These are phyloP conservation scores for Amaranthus palmeri DNA, from an alignment of 148 eudicot species.

Conservation along the genomic window DNA sequence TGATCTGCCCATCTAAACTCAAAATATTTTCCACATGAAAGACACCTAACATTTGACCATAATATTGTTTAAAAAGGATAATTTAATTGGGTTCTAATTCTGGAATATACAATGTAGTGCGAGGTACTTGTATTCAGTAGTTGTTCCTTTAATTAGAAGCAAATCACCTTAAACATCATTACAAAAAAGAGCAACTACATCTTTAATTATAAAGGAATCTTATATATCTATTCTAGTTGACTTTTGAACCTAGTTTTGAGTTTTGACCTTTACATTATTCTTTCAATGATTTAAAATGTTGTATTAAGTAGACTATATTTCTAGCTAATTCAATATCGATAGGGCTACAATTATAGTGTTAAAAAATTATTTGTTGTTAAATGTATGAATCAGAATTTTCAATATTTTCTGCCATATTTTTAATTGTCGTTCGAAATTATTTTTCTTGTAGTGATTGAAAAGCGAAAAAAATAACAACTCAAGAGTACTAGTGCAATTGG, in stretches of 20 bases:
- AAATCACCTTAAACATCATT: not conserved
- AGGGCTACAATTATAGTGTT: no score
- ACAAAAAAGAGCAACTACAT: conserved; percentile 4
- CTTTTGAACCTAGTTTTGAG: not conserved
- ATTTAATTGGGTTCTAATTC: conserved; percentile 3
- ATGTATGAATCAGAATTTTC: no score
- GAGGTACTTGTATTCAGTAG: not conserved
- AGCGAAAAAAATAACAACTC: no score
- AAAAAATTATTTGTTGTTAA: no score
- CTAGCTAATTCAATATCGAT: no score
- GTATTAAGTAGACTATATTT: no score
- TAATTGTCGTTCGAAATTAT: no score
- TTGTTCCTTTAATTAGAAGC: not conserved
- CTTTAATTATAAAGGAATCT: not conserved
- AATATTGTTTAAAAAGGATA: conserved; percentile 6
- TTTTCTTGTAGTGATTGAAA: no score
- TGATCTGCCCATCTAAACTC: not conserved
- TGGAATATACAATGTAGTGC: not conserved
- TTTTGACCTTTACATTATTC: no score
- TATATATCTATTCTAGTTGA: not conserved
- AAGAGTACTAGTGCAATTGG: no score
- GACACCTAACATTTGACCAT: not conserved
- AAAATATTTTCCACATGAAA: not conserved
- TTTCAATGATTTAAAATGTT: no score
- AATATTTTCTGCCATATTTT: no score